Conservation (phyloP, 2,329 filamentous ascomycete species). For the Claviceps sp. region DNA sequence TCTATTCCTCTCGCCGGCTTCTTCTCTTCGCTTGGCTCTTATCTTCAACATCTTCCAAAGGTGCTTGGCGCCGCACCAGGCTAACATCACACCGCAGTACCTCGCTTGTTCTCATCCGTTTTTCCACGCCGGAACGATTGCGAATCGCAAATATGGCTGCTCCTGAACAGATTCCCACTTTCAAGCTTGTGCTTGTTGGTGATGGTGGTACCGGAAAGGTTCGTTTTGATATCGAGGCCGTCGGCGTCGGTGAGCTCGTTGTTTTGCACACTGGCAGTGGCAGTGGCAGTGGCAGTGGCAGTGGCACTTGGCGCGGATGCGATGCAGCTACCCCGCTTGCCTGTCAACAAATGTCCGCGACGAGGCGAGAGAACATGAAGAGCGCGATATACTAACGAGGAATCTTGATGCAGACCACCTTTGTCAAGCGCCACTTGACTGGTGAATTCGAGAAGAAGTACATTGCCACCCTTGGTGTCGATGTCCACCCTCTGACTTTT, state of each 20-base stretch:
- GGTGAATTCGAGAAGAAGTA: conserved; percentile 99
- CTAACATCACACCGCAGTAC: conserved; percentile 25
- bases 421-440: conserved; percentile 99
- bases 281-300: not conserved
- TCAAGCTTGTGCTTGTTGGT: conserved; percentile 99
- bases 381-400: conserved; percentile 2
- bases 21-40: not conserved
- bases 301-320: not conserved
- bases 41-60: not conserved
- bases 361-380: not conserved
- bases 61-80: conserved; percentile 7
- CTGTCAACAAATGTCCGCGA: conserved; percentile 1
- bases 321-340: conserved; percentile 12
- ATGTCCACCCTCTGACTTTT: conserved; percentile 97
- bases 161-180: conserved; percentile 51
- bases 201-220: conserved; percentile 99
- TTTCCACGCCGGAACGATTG: conserved; percentile 8
- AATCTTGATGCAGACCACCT: conserved; percentile 65
- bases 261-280: conserved; percentile 1
- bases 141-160: conserved; percentile 46
- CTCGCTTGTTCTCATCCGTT: conserved; percentile 35
- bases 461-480: conserved; percentile 97
- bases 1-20: not conserved
- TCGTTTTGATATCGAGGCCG: conserved; percentile 11
- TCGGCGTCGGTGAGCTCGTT: conserved; percentile 8